These are phyloP conservation scores for Saitozyma podzolica DNA, from an alignment of 768 basidiomycete species.

Conservation along the genomic window DNA sequence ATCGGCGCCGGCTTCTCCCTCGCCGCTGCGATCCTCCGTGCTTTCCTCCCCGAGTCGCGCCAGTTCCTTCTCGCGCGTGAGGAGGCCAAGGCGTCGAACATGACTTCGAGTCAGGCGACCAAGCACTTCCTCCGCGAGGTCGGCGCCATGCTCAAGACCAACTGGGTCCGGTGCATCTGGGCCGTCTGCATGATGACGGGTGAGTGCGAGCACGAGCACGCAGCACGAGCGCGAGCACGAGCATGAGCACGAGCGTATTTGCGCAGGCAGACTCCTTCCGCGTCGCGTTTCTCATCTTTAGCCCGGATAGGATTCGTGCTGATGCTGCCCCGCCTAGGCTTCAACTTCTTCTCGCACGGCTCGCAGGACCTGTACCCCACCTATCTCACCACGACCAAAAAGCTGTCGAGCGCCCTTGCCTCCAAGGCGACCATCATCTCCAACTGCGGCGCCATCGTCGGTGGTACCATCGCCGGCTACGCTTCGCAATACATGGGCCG, in stretches of 20 bases:
- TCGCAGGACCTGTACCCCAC: slow-evolving; percentile 68
- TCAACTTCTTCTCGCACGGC: slow-evolving; percentile 74
- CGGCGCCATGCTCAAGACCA: slow-evolving; percentile 71
- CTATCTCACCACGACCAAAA: slow-evolving; percentile 66
- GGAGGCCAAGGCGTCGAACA: slow-evolving; percentile 57
- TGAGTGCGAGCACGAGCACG: slow-evolving; percentile 7
- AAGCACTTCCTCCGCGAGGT: slow-evolving; percentile 72
- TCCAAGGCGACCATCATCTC: slow-evolving; percentile 81
- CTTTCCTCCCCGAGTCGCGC: slow-evolving; percentile 73
- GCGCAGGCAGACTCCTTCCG: no score
- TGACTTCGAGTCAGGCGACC: slow-evolving; percentile 60
- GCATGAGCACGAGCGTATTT: no score
- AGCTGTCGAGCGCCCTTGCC: slow-evolving; percentile 61
- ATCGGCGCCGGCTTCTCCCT: slow-evolving; percentile 68
- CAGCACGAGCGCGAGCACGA: no score
- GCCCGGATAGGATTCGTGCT: no score
- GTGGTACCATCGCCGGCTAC: slow-evolving; percentile 72
- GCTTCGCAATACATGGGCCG: slow-evolving; percentile 75
- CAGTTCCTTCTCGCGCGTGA: slow-evolving; percentile 65
- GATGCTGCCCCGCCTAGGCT: slow-evolving; percentile 36
- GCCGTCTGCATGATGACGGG: slow-evolving; percentile 76
- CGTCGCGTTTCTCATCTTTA: no score
- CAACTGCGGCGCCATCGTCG: slow-evolving; percentile 51
- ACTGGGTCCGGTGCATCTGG: slow-evolving; percentile 79
- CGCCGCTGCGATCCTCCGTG: slow-evolving; percentile 68